Evolutionary conservation across 306 rosid species (phyloP), one percentile per base, ranked within the genome.

Genomic region (Ormosia semicastrata): DNA sequence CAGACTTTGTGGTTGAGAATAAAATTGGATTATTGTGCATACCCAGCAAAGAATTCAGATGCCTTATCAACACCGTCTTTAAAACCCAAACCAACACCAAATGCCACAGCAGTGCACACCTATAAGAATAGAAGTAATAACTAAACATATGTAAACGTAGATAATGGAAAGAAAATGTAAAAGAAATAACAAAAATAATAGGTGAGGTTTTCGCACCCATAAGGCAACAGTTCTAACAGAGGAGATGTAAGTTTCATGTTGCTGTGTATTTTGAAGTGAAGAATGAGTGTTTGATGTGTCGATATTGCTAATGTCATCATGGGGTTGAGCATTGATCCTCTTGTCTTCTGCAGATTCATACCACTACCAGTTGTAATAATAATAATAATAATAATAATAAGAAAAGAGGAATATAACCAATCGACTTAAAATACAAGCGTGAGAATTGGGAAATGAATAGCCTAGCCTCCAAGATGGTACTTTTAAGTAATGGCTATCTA

Each of bases 1-100:
- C 64, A 24, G n/a, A 76, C 30, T 60, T 54, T 57, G 30, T 69
- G 59, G 49, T 34, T 56, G 40, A 73, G 14, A 63, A 54, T 39
- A 11, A 12, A 80, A 79, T 77, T 4, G 58, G 75, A 76, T 68
- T n/a, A 71, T 14, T 56, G 59, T 3, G 34, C 92, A 68, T 93
- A 95, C 99, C 99, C 99, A 0, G 99, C 92, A 62, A 92, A 92
- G 85, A 93, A 95, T 77, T 95, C 98, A 0, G 96, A 59, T 18
- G 97, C 96, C 86, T 92, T 93, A 66, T 46, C 97, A 76, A 66
- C 67, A 33, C 98, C 99, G 1, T 92, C 97, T 83, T 85, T 92
- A 37, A 89, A 86, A 70, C 98, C 98, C 87, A 93, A 37, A 68
- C 94, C 96, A 14, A 90, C 46, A 39, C 99, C 99, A 85, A 95